These are phyloP conservation scores for Diaporthe eres DNA, from an alignment of 2,329 filamentous ascomycete species.

Conservation along the genomic window DNA sequence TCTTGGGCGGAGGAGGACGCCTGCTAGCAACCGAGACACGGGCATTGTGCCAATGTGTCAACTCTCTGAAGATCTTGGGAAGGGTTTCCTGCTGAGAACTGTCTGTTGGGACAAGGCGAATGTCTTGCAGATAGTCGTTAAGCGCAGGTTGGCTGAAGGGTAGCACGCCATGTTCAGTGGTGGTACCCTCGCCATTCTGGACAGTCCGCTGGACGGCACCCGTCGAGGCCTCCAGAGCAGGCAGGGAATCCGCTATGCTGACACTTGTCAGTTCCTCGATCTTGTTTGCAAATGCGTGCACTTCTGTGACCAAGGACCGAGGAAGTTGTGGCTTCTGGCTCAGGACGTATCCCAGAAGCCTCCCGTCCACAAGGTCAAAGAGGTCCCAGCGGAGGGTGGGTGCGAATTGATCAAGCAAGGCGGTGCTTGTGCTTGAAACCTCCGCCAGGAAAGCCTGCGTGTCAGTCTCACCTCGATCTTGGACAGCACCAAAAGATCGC, in stretches of 20 bases:
- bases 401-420: conserved; percentile 40
- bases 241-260: neutral
- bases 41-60: conserved; percentile 74
- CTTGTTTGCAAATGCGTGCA: conserved; percentile 33
- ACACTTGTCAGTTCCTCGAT: conserved; percentile 37
- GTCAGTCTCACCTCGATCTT: conserved; percentile 4
- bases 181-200: neutral
- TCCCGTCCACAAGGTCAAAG: conserved; percentile 47
- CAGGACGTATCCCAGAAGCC: conserved; percentile 39
- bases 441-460: conserved; percentile 27
- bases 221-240: neutral
- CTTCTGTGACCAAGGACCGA: conserved; percentile 24
- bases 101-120: conserved; percentile 54
- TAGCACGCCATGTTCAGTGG: conserved; percentile 51
- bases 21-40: conserved; percentile 64
- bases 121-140: conserved; percentile 59
- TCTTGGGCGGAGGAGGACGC: conserved; percentile 45
- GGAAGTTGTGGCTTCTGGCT: conserved; percentile 34
- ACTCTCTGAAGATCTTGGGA: conserved; percentile 60
- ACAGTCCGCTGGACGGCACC: neutral
- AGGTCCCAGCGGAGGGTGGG: conserved; percentile 43
- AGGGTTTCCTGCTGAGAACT: conserved; percentile 44
- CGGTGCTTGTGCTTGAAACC: conserved; percentile 22
- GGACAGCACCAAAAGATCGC: conserved; percentile 41
- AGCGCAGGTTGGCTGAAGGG: conserved; percentile 63